phyloP scores from a whole-genome alignment of 495 filamentous ascomycete genomes.

The Podospora pseudocomata region DNA sequence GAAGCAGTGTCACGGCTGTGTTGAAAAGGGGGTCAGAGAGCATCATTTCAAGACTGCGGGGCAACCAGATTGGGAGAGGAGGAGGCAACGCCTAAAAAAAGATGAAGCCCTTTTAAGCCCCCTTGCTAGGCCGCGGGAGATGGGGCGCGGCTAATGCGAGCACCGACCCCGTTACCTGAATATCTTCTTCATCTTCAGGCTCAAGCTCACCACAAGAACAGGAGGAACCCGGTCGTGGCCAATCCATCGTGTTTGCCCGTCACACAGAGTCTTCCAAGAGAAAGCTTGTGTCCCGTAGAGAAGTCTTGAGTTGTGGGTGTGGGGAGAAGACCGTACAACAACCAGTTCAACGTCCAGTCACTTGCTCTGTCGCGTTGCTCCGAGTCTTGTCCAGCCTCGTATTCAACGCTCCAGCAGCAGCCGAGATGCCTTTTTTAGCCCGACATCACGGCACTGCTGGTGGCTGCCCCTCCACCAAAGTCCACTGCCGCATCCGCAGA shows the following conservation, averaged over 20 bases:
- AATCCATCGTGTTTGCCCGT: not conserved
- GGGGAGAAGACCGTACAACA: not conserved
- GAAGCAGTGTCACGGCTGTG: not conserved
- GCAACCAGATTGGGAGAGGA: conserved; percentile 10
- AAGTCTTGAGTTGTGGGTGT: not conserved
- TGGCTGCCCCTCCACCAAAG: not conserved
- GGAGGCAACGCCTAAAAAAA: conserved; percentile 22
- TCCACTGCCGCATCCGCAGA: not conserved
- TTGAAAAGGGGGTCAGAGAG: conserved; percentile 9
- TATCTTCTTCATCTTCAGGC: not conserved
- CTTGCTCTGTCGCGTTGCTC: conserved; percentile 8
- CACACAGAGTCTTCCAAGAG: not conserved
- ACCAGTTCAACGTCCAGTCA: conserved; percentile 6
- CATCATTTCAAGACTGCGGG: conserved; percentile 11
- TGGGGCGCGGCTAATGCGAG: not conserved
- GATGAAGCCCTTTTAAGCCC: conserved; percentile 2
- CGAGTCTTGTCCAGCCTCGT: conserved; percentile 19
- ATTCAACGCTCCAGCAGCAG: conserved; percentile 19
- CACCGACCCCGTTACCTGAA: conserved; percentile 1
- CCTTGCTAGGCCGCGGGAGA: conserved; percentile 8
- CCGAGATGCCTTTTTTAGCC: conserved; percentile 19
- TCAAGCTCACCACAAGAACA: not conserved
- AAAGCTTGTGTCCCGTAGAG: not conserved
- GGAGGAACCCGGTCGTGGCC: not conserved
- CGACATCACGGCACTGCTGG: conserved; percentile 19